Conservation (phyloP, 768 basidiomycete species). For the Pulveroboletus sp. region DNA sequence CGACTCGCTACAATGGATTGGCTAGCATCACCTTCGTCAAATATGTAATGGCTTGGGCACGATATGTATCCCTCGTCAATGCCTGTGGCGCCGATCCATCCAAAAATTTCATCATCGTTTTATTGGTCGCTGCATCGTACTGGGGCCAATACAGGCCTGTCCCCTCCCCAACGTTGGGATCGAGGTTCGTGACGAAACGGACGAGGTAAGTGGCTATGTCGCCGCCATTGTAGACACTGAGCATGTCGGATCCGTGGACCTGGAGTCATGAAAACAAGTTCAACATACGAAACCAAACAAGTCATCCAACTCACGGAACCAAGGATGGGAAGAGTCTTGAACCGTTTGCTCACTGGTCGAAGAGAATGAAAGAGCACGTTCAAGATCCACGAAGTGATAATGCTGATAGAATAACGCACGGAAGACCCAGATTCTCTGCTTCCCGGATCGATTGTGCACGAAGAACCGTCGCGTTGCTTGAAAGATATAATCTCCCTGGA, state of each 20-base stretch:
- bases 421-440: slow-evolving; percentile 37
- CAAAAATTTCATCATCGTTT: slow-evolving; percentile 37
- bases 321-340: slow-evolving; percentile 39
- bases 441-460: slow-evolving; percentile 34
- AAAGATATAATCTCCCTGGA: slow-evolving; percentile 48
- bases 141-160: slow-evolving; percentile 39
- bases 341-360: slow-evolving; percentile 34
- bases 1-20: background rate
- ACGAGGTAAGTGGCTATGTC: slow-evolving; percentile 38
- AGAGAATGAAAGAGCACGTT: background rate
- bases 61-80: slow-evolving; percentile 42
- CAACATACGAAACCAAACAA: background rate
- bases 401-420: slow-evolving; percentile 2
- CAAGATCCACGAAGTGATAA: too few relatives aligned
- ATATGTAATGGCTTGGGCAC: slow-evolving; percentile 35
- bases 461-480: slow-evolving; percentile 47
- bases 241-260: slow-evolving; percentile 42
- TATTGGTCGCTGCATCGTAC: slow-evolving; percentile 27
- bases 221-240: slow-evolving; percentile 37
- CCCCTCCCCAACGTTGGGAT: slow-evolving; percentile 36
- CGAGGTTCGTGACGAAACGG: slow-evolving; percentile 18
- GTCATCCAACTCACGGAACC: slow-evolving; percentile 38
- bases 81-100: slow-evolving; percentile 32
- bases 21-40: slow-evolving; percentile 17
- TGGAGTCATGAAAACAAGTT: slow-evolving; percentile 6